Conservation (phyloP, 768 basidiomycete genomes). For the Lactarius akahatsu region DNA sequence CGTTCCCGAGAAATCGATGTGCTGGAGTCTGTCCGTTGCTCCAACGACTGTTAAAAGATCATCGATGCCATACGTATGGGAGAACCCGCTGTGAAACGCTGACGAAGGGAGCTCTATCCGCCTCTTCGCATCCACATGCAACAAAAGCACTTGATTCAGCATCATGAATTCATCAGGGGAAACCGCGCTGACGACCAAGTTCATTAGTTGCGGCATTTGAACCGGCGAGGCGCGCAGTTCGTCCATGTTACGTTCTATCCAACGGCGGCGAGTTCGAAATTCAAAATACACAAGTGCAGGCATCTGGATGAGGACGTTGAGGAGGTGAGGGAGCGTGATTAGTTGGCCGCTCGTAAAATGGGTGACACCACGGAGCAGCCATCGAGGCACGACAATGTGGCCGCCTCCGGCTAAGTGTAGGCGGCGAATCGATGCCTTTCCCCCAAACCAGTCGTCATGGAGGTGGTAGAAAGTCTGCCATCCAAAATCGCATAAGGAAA, state of each 20-base stretch:
- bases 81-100: background rate
- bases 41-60: background rate
- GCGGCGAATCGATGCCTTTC: background rate
- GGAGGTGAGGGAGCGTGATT: background rate
- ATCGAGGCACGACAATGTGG: background rate
- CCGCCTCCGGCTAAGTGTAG: background rate
- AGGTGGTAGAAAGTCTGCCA: background rate
- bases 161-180: background rate
- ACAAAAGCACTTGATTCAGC: background rate
- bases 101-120: background rate
- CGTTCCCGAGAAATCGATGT: background rate
- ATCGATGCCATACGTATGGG: background rate
- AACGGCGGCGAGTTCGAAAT: too few species aligned
- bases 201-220: background rate
- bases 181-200: background rate
- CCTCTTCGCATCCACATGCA: background rate
- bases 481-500: background rate
- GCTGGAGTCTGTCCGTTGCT: background rate
- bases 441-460: background rate
- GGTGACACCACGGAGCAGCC: slow-evolving; percentile 4
- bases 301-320: background rate
- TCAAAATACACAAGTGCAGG: background rate
- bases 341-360: background rate
- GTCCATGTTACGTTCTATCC: too few species aligned
- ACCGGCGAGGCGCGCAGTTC: background rate